These are phyloP conservation scores for Orychophragmus violaceus DNA, from an alignment of 345 rosid genomes.

Conservation along the genomic window DNA sequence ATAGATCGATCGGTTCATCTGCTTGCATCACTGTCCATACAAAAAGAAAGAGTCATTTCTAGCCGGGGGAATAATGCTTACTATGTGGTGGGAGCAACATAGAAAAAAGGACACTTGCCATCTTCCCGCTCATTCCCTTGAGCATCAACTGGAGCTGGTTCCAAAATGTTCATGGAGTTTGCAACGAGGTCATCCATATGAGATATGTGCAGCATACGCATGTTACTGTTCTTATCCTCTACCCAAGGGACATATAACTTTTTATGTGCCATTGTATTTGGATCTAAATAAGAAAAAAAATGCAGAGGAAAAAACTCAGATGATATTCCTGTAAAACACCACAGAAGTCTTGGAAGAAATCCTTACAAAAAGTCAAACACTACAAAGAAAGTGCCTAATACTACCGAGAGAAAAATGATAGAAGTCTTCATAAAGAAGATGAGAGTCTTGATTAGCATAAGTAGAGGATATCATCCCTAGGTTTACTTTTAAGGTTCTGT, in stretches of 20 bases:
- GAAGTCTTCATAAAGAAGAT: neutral
- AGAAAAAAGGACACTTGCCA: conserved; percentile 37
- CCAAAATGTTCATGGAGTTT: conserved; percentile 89
- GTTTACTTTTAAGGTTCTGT: neutral
- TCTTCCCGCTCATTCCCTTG: conserved; percentile 78
- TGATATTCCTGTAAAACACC: too few species aligned
- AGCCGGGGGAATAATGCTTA: neutral
- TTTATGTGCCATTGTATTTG: conserved; percentile 31
- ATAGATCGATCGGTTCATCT: conserved; percentile 70
- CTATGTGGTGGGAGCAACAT: neutral
- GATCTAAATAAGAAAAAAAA: conserved; percentile 31
- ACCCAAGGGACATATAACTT: conserved; percentile 89
- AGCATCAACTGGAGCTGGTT: conserved; percentile 70
- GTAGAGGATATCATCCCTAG: too few species aligned
- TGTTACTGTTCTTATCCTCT: conserved; percentile 87
- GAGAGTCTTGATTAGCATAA: too few species aligned
- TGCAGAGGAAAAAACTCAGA: neutral
- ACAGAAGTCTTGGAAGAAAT: neutral
- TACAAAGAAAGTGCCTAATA: neutral
- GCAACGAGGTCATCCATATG: conserved; percentile 69
- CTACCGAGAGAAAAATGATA: neutral
- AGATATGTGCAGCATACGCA: conserved; percentile 80
- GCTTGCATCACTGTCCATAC: conserved; percentile 62
- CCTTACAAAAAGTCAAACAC: neutral
- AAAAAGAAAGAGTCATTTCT: neutral